phyloP scores from a whole-genome alignment of 2,329 filamentous ascomycete species.

The Penicillium aurantiogriseum region DNA sequence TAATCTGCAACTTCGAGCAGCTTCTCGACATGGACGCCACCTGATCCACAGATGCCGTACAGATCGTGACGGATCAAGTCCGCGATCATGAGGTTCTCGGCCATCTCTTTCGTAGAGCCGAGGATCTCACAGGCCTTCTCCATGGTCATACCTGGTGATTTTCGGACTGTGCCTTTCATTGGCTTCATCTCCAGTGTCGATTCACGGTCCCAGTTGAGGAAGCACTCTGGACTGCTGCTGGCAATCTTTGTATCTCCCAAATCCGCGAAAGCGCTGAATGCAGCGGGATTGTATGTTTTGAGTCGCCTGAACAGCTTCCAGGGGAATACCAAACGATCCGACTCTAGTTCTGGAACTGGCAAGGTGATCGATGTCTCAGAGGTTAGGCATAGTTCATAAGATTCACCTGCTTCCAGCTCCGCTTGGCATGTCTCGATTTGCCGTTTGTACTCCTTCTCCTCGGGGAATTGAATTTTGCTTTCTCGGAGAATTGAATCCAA shows the following conservation, averaged over 20 bases:
- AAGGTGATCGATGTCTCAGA: conserved; percentile 66
- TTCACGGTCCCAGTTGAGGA: conserved; percentile 65
- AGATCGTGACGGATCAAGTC: conserved; percentile 94
- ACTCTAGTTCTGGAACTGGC: conserved; percentile 22
- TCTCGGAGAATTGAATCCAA: conserved; percentile 34
- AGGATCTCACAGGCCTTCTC: conserved; percentile 70
- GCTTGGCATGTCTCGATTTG: conserved; percentile 69
- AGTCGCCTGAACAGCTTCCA: conserved; percentile 74
- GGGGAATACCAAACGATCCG: conserved; percentile 40
- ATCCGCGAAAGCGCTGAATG: conserved; percentile 79
- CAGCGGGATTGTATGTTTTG: conserved; percentile 70
- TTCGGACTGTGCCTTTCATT: conserved; percentile 96
- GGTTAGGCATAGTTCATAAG: conserved; percentile 83
- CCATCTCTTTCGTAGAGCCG: conserved; percentile 80
- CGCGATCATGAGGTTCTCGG: conserved; percentile 97
- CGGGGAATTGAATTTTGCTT: conserved; percentile 35
- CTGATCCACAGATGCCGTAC: conserved; percentile 75
- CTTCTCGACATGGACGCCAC: conserved; percentile 70
- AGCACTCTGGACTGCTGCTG: conserved; percentile 85
- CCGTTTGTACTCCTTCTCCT: conserved; percentile 57
- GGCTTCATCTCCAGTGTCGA: conserved; percentile 66
- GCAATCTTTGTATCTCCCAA: conserved; percentile 70
- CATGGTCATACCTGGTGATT: conserved; percentile 66
- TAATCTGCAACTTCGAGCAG: conserved; percentile 89
- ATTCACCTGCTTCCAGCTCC: conserved; percentile 71